Evolutionary conservation across 2,329 filamentous ascomycete species (phyloP), one percentile per base, ranked within the genome.

Genomic region (Catunica adiposa): DNA sequence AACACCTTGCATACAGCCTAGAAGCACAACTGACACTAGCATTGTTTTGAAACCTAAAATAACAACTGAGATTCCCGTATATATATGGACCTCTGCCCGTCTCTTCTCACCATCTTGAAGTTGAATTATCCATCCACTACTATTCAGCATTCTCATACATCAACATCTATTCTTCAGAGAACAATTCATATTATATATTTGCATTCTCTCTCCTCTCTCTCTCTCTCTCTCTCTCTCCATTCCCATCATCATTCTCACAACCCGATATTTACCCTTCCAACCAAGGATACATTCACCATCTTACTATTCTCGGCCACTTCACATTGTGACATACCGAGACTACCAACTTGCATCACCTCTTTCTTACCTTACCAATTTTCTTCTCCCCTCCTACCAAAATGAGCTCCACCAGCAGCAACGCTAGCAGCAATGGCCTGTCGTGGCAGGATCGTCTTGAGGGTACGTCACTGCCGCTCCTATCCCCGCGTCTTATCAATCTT

Each of bases 401-500:
- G 57, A 55, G 62, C 40, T 60, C 60, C 23, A 61, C 56, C 51
- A 62, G 61, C 2, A 62, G 60, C 56, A 57, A 59, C 50, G 57
- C 56, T 40, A 58, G 56, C 56, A 58, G 47, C 56, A 54, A 54
- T 25, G 53, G 52, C 20, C 46, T 51, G 23, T 63, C 65, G 53
- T 80, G 78, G 78, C 78, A 81, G 62, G 73, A 78, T 56, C 73
- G 72, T 57, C 74, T 82, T 50, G 69, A 74, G 67, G 70, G 78
- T 81, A 69, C 56, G 69, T 59, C 15, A 42, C 22, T 44, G 11
- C 51, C 29, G 15, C 34, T 22, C 23, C n/a, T 22, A 6, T 15
- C 15, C 26, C 20, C 22, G n/a, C 2, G 26, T n/a, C 22, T 34
- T n/a, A 20, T 46, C 23, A 42, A 20, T 17, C 14, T 26, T n/a